These are phyloP conservation scores for Pulveroboletus sp. DNA, from an alignment of 768 basidiomycete species.

Conservation along the genomic window DNA sequence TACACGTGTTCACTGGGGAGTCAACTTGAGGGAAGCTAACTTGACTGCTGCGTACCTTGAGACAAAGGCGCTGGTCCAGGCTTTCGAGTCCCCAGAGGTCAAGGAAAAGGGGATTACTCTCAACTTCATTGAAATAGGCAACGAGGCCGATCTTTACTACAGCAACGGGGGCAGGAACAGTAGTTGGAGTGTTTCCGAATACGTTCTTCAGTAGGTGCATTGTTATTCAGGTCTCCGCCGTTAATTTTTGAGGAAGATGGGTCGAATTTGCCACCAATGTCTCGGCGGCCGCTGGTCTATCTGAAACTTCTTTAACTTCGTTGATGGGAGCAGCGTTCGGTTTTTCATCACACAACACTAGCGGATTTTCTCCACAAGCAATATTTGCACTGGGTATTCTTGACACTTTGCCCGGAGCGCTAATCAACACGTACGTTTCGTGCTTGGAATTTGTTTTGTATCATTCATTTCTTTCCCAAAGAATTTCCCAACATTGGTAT, in stretches of 20 bases:
- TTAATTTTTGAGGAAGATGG: slow-evolving; percentile 41
- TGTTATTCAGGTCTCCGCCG: neutral
- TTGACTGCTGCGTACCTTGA: slow-evolving; percentile 47
- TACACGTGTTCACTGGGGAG: slow-evolving; percentile 62
- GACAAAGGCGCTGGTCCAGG: slow-evolving; percentile 44
- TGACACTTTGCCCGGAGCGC: slow-evolving; percentile 41
- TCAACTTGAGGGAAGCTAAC: slow-evolving; percentile 58
- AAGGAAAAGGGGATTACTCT: slow-evolving; percentile 41
- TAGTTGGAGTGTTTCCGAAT: slow-evolving; percentile 41
- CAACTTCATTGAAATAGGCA: slow-evolving; percentile 60
- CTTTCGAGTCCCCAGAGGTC: slow-evolving; percentile 43
- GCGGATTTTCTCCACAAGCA: slow-evolving; percentile 59
- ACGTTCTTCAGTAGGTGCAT: slow-evolving; percentile 46
- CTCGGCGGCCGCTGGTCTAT: slow-evolving; percentile 37
- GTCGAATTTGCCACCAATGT: slow-evolving; percentile 48
- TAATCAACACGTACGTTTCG: slow-evolving; percentile 49
- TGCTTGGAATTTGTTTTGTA: neutral
- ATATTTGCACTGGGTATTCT: slow-evolving; percentile 52
- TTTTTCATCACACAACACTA: slow-evolving; percentile 40
- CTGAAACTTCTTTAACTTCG: slow-evolving; percentile 37
- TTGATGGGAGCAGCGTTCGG: slow-evolving; percentile 51
- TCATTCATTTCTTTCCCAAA: slow-evolving; percentile 9
- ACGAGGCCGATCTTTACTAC: slow-evolving; percentile 56
- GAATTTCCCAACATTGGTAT: slow-evolving; percentile 41
- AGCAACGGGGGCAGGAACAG: slow-evolving; percentile 41